Conservation (phyloP, 1,284 basidiomycete species). For the Rhodotorula sp. region DNA sequence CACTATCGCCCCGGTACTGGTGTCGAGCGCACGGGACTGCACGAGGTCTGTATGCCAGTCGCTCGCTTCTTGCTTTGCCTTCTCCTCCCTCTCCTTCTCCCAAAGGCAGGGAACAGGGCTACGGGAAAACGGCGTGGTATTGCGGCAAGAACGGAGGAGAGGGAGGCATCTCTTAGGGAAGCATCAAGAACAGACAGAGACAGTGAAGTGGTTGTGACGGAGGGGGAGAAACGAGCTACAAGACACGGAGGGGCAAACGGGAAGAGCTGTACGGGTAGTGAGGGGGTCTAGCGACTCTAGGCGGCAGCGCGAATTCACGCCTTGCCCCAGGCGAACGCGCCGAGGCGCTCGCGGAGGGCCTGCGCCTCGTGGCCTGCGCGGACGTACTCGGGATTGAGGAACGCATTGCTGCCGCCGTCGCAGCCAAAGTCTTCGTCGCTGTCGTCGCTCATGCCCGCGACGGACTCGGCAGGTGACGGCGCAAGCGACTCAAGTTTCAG, state of each 20-base stretch:
- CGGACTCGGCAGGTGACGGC: neutral
- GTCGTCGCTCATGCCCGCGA: neutral
- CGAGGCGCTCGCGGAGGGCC: slow-evolving; percentile 14
- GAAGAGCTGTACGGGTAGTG: neutral
- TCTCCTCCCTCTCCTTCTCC: no score
- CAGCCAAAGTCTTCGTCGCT: slow-evolving; percentile 18
- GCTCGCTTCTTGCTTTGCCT: no score
- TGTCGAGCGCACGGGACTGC: no score
- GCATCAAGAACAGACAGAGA: neutral
- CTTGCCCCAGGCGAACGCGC: slow-evolving; percentile 17
- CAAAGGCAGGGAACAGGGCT: neutral
- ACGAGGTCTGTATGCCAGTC: no score
- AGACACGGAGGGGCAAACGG: no score
- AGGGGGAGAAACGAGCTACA: neutral
- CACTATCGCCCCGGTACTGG: no score
- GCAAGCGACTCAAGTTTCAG: slow-evolving; percentile 33
- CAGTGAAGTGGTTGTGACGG: neutral
- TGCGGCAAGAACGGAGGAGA: no score
- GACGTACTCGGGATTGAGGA: slow-evolving; percentile 20
- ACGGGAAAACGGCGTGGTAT: no score
- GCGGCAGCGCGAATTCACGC: no score
- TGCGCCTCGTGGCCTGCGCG: slow-evolving; percentile 29
- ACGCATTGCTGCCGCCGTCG: slow-evolving; percentile 3
- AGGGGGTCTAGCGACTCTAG: neutral
- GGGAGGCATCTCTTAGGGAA: no score